Evolutionary conservation across 2,329 filamentous ascomycete species (phyloP), one percentile per base, ranked within the genome.

Genomic region (Raffaelea albimanens): DNA sequence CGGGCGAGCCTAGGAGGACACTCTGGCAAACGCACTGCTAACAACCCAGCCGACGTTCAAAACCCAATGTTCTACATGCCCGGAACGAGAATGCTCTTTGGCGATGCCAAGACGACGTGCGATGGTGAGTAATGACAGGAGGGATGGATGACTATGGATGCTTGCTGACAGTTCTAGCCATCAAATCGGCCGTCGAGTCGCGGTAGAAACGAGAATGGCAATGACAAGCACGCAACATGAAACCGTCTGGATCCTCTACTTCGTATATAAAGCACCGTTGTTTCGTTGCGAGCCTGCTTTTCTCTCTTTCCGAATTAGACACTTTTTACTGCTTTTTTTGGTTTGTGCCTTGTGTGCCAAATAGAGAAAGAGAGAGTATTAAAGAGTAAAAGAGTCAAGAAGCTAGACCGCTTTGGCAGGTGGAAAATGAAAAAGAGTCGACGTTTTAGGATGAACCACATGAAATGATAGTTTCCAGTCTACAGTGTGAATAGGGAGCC

Each of bases 1-100:
- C 25, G 3, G 16, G 40, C 18, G n/a, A 22, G 40, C 46, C 49
- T 44, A 50, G 42, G 23, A 34, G 38, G 45, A 8, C 39, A 14
- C n/a, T 4, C 8, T 7, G 11, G 22, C 10, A 29, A 31, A 25
- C 13, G 7, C 2, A 20, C 33, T 43, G 11, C 29, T 46, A n/a
- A 47, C 3, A n/a, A 39, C 41, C 34, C 56, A 85, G 85, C 89
- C 19, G 88, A 95, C 66, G 87, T 95, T 10, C 85, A 85, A 11
- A 95, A 95, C 61, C 88, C 89, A 1, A 90, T 95, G 87, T 93
- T 94, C 65, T 93, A 83, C 66, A 91, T 90, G 85, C 83, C 85
- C 3, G 84, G 84, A 45, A 89, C 88, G 2, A 86, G 84, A 68
- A 95, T 95, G 89, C 64, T 95, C 50, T 95, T 95, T 66, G 88